Percentiles rank a stretch among this genome's conserved stretches.
These are phyloP conservation scores for Zygosaccharomyces pseudorouxii DNA, from an alignment of 805 yeast genomes.

Conservation along the genomic window DNA sequence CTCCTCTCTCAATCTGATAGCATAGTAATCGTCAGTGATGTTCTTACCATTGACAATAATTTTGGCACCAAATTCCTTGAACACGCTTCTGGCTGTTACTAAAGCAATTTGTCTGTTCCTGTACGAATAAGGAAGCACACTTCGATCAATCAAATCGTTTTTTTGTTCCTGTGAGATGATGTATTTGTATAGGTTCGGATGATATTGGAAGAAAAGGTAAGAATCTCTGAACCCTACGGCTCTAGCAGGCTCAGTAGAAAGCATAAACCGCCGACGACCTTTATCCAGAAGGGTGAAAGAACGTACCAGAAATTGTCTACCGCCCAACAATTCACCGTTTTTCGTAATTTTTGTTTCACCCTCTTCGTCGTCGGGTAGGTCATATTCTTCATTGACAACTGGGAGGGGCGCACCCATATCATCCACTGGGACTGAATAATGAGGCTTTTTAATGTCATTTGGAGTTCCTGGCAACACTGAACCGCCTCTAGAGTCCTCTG, in stretches of 20 bases:
- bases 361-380: conserved; percentile 66
- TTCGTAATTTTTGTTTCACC: conserved; percentile 72
- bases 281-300: conserved; percentile 52
- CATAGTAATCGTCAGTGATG: conserved; percentile 86
- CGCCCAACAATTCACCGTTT: conserved; percentile 65
- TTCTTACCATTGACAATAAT: conserved; percentile 75
- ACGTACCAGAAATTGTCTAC: conserved; percentile 67
- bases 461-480: conserved; percentile 13
- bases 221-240: conserved; percentile 92
- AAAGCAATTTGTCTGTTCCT: conserved; percentile 86
- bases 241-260: conserved; percentile 94
- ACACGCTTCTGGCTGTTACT: conserved; percentile 86
- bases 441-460: conserved; percentile 35
- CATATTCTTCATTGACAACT: conserved; percentile 71
- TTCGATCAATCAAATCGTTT: conserved; percentile 73
- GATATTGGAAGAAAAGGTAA: conserved; percentile 82
- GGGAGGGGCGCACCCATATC: conserved; percentile 63
- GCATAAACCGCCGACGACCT: conserved; percentile 77
- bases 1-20: conserved; percentile 43
- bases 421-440: conserved; percentile 47
- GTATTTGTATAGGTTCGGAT: conserved; percentile 67
- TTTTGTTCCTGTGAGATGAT: conserved; percentile 74
- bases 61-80: conserved; percentile 86
- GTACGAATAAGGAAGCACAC: conserved; percentile 81
- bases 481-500: conserved; percentile 29